These are phyloP conservation scores for Dictyostelium brefeldianum DNA, from an alignment of 78 protist genomes.

Conservation along the genomic window DNA sequence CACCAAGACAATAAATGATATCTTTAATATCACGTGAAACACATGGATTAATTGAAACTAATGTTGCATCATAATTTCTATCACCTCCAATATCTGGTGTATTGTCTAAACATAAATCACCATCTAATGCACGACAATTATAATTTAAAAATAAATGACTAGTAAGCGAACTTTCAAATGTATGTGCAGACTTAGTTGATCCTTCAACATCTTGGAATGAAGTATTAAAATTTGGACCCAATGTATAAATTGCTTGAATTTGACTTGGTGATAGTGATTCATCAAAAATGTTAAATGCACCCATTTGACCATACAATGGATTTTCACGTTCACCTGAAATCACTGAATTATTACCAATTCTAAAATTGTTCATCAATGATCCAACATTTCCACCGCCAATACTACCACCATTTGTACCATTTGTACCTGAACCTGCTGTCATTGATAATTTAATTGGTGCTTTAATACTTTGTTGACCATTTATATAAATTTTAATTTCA, in stretches of 20 bases:
- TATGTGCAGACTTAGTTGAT: conserved; percentile 6
- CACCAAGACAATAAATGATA: conserved; percentile 76
- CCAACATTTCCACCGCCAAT: background rate
- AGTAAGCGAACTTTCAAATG: conserved; percentile 35
- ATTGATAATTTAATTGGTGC: conserved; percentile 20
- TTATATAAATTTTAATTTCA: conserved; percentile 43
- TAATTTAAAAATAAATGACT: conserved; percentile 56
- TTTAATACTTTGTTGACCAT: conserved; percentile 42
- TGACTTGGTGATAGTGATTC: conserved; percentile 52
- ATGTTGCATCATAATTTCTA: conserved; percentile 56
- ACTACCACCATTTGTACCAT: too few species aligned
- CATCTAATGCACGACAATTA: conserved; percentile 79
- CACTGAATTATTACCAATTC: conserved; percentile 40
- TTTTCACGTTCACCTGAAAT: conserved; percentile 13
- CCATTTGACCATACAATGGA: conserved; percentile 77
- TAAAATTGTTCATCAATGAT: conserved; percentile 32
- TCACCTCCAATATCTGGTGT: conserved; percentile 62
- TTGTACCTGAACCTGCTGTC: too few species aligned
- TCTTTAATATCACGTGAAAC: conserved; percentile 71
- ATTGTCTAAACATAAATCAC: conserved; percentile 72
- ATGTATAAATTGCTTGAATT: conserved; percentile 48
- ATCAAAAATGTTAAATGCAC: conserved; percentile 74
- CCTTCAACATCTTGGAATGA: conserved; percentile 62
- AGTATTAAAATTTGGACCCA: conserved; percentile 70
- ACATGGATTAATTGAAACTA: conserved; percentile 71